Percentiles rank a stretch among this genome's conserved stretches.
Conservation (phyloP, 805 yeast species). For the Cyberlindnera nakhonratchasimensis region DNA sequence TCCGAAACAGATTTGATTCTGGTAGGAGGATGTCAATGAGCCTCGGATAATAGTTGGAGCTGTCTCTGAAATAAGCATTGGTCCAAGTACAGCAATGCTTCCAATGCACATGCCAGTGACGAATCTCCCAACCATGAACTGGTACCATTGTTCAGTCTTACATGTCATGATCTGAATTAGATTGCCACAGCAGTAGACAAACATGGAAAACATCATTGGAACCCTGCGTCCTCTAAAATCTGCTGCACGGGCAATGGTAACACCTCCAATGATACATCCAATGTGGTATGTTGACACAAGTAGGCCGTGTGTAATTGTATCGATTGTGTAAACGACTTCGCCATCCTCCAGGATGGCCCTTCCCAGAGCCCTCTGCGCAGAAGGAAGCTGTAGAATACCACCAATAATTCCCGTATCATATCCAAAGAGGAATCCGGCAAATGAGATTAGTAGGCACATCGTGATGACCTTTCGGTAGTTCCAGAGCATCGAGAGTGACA, state of each 20-base stretch:
- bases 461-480: conserved; percentile 15
- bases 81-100: conserved; percentile 65
- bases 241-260: conserved; percentile 53
- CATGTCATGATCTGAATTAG: conserved; percentile 53
- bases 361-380: conserved; percentile 33
- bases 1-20: conserved; percentile 61
- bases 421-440: conserved; percentile 71
- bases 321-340: conserved; percentile 26
- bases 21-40: conserved; percentile 60
- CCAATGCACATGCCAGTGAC: conserved; percentile 77
- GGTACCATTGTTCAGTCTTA: conserved; percentile 49
- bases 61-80: conserved; percentile 65
- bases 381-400: conserved; percentile 62
- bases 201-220: conserved; percentile 53
- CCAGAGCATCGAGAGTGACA: conserved; percentile 5
- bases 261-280: conserved; percentile 71
- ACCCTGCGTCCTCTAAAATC: conserved; percentile 59
- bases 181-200: conserved; percentile 56
- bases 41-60: conserved; percentile 68
- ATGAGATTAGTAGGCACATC: conserved; percentile 50
- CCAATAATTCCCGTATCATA: conserved; percentile 77
- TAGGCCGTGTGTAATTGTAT: conserved; percentile 35
- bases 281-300: conserved; percentile 57
- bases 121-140: conserved; percentile 60
- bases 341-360: conserved; percentile 34